Evolutionary conservation across 2,329 filamentous ascomycete species (phyloP), one percentile per base, ranked within the genome.

Genomic region (Arthrobotrys entomopaga): DNA sequence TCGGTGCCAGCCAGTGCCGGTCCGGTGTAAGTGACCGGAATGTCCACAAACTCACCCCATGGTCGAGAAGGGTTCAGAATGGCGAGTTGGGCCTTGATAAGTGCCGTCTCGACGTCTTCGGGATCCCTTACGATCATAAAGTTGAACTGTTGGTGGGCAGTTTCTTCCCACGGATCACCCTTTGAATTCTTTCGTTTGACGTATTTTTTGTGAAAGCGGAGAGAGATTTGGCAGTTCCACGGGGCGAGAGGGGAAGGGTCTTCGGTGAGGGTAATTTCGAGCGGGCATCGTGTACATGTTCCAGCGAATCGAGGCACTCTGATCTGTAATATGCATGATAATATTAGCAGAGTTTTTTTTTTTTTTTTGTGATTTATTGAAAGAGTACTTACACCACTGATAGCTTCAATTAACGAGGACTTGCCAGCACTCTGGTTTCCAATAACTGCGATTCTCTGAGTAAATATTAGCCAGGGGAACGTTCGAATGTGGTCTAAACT

Each of bases 351-450:
- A 20, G 3, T 2, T 1, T 8, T 3, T 3, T 8, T 34, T 34
- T 34, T 10, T 7, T 3, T 1, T 34, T 34, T 7, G 19, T 16
- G 8, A 11, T 20, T 34, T 6, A 26, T 52, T 16, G 15, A 22
- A 20, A 3, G 48, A 15, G 29, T 20, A 42, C 73, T 73, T 56
- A 79, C 77, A 13, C 78, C 78, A 34, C 76, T 77, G 43, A 79
- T 79, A n/a, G 78, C 78, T 49, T 79, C 78, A 38, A 79, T 79
- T 8, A 79, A 60, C 16, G 77, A 78, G 13, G 76, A 77, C 56
- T 79, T 79, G 6, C 78, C 78, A 1, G 78, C 78, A 48, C 77
- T 78, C 59, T 79, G 78, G 43, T 79, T 79, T 8, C 78, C 78
- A 22, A 79, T 77, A 10, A 79, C 78, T 1, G 78, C 78, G 20